These are phyloP conservation scores for Pleurotus salmoneostramineus DNA, from an alignment of 768 basidiomycete species.

Conservation along the genomic window DNA sequence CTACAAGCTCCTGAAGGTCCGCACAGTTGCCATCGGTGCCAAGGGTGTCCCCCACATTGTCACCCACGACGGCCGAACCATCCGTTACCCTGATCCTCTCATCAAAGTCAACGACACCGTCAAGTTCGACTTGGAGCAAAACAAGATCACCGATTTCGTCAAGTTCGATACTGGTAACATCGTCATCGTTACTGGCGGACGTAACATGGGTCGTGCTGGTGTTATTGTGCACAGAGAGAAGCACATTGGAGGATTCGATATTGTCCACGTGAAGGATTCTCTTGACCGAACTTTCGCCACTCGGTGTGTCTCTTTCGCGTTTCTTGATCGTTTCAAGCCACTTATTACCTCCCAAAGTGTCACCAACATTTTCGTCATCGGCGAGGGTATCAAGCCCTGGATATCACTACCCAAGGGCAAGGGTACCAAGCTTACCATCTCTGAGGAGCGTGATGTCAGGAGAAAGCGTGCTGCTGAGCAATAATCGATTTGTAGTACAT, in stretches of 20 bases:
- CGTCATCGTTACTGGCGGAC: slow-evolving; percentile 96
- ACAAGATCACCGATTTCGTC: slow-evolving; percentile 89
- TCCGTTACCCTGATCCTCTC: slow-evolving; percentile 96
- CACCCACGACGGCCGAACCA: slow-evolving; percentile 99
- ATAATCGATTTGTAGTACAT: slow-evolving; percentile 27
- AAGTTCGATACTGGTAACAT: slow-evolving; percentile 98
- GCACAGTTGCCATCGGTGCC: slow-evolving; percentile 84
- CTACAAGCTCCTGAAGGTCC: slow-evolving; percentile 96
- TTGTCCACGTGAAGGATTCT: slow-evolving; percentile 95
- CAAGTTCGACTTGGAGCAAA: slow-evolving; percentile 93
- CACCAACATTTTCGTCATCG: slow-evolving; percentile 97
- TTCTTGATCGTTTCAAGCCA: background rate
- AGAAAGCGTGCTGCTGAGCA: slow-evolving; percentile 77
- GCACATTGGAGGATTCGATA: slow-evolving; percentile 98
- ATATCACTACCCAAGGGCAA: slow-evolving; percentile 97
- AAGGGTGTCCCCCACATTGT: slow-evolving; percentile 96
- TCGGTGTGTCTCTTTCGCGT: slow-evolving; percentile 53
- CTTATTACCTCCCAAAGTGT: slow-evolving; percentile 44
- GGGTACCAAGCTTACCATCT: slow-evolving; percentile 96
- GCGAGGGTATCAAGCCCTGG: slow-evolving; percentile 94
- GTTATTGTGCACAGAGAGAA: slow-evolving; percentile 95
- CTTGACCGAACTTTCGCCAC: slow-evolving; percentile 96
- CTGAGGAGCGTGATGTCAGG: slow-evolving; percentile 92
- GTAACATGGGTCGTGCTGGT: slow-evolving; percentile 99
- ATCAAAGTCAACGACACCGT: slow-evolving; percentile 97